phyloP scores from a whole-genome alignment of 1,284 basidiomycete genomes.

The Moesziomyces parantarcticus region DNA sequence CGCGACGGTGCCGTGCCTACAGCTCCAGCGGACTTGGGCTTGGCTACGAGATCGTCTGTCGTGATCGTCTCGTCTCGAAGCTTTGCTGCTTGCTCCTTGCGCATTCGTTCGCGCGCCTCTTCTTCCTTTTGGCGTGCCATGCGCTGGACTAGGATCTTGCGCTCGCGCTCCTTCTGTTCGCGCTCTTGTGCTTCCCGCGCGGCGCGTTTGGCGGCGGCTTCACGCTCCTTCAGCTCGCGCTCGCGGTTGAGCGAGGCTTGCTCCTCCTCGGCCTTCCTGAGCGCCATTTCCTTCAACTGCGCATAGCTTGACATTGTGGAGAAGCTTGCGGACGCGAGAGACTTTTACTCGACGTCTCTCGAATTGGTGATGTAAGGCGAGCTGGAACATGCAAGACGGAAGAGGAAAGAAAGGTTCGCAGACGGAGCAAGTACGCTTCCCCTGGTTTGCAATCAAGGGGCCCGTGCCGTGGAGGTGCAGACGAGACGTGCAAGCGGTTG shows the following conservation, averaged over 20 bases:
- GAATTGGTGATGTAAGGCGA: background rate
- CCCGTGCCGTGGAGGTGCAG: too few relatives aligned
- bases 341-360: background rate
- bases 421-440: too few relatives aligned
- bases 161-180: conserved; percentile 40
- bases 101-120: conserved; percentile 31
- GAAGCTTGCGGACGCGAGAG: background rate
- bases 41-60: conserved; percentile 7
- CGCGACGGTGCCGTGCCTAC: conserved; percentile 1
- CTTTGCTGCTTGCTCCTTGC: conserved; percentile 26
- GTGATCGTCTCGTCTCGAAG: conserved; percentile 8
- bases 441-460: too few relatives aligned
- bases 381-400: background rate
- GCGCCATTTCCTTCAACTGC: conserved; percentile 41
- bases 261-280: conserved; percentile 37
- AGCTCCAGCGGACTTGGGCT: background rate
- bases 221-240: conserved; percentile 31
- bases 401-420: too few relatives aligned
- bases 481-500: too few relatives aligned
- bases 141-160: conserved; percentile 39
- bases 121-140: conserved; percentile 43
- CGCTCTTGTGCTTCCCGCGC: conserved; percentile 35
- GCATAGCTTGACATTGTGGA: conserved; percentile 44
- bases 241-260: conserved; percentile 30
- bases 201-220: conserved; percentile 39